phyloP scores from a whole-genome alignment of 345 rosid genomes.

The Eucalyptus pauciflora region DNA sequence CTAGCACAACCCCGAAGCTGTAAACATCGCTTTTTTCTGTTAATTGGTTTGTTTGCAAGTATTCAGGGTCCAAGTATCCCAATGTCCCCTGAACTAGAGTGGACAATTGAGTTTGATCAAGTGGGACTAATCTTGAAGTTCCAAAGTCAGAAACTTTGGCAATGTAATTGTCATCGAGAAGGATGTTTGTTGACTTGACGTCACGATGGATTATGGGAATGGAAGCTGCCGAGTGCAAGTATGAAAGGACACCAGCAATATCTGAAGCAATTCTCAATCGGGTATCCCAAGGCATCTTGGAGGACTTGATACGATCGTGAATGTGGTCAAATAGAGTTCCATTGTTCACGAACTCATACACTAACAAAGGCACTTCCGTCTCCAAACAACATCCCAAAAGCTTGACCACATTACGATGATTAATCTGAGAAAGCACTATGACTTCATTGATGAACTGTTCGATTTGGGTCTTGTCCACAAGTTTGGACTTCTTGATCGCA shows the following conservation, averaged over 20 bases:
- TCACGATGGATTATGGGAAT: constrained; percentile 26
- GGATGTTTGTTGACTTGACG: constrained; percentile 29
- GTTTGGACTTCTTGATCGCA: constrained; percentile 36
- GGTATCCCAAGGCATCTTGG: constrained; percentile 12
- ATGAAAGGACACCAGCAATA: constrained; percentile 15
- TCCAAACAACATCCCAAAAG: constrained; percentile 39
- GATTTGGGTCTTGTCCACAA: constrained; percentile 19
- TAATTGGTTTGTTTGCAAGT: constrained; percentile 5
- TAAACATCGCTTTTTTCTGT: constrained; percentile 39
- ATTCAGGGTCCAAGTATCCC: constrained; percentile 42
- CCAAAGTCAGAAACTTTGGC: constrained; percentile 47
- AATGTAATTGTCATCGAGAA: constrained; percentile 14
- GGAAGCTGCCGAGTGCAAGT: constrained; percentile 17
- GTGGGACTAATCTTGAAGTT: constrained; percentile 26
- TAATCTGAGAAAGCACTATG: constrained; percentile 28
- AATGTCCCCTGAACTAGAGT: constrained; percentile 34
- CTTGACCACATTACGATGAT: constrained; percentile 32
- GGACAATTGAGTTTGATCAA: constrained; percentile 27
- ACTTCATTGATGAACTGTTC: constrained; percentile 41
- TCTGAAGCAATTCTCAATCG: constrained; percentile 26
- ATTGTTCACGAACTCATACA: constrained; percentile 27
- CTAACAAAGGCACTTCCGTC: constrained; percentile 29
- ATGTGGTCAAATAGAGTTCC: constrained; percentile 31
- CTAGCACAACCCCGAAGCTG: constrained; percentile 31
- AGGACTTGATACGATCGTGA: constrained; percentile 1